phyloP scores from a whole-genome alignment of 345 rosid species.

The Salix purpurea region DNA sequence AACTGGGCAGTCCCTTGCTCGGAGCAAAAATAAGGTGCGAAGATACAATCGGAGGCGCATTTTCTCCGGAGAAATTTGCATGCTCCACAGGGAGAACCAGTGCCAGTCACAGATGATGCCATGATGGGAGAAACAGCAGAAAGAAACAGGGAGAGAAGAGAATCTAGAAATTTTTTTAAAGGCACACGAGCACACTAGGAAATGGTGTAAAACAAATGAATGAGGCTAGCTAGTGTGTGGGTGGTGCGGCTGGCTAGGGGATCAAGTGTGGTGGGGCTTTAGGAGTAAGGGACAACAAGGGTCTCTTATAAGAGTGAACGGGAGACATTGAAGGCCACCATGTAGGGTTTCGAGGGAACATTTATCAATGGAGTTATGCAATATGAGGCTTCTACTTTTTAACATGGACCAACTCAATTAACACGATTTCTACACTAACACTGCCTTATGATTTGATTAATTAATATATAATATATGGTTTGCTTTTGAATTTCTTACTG shows the following conservation, averaged over 20 bases:
- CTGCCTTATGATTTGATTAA: neutral
- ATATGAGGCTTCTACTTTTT: constrained; percentile 4
- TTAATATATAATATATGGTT: neutral
- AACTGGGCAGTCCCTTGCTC: constrained; percentile 66
- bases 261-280: neutral
- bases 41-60: constrained; percentile 62
- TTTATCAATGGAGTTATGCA: constrained; percentile 45
- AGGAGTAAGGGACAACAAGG: constrained; percentile 1
- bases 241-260: neutral
- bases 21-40: constrained; percentile 69
- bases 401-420: neutral
- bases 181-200: constrained; percentile 49
- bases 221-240: neutral
- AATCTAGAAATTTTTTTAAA: neutral
- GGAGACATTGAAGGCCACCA: constrained; percentile 49
- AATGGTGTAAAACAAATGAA: constrained; percentile 28
- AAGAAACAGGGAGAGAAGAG: neutral
- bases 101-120: constrained; percentile 38
- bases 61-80: constrained; percentile 74
- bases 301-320: constrained; percentile 37
- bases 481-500: constrained; percentile 6
- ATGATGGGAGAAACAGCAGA: constrained; percentile 12
- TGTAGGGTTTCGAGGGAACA: constrained; percentile 63
- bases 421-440: neutral
- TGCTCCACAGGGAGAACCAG: constrained; percentile 69